These are phyloP conservation scores for Pseudocercospora cruenta DNA, from an alignment of 2,329 filamentous ascomycete species.

Conservation along the genomic window DNA sequence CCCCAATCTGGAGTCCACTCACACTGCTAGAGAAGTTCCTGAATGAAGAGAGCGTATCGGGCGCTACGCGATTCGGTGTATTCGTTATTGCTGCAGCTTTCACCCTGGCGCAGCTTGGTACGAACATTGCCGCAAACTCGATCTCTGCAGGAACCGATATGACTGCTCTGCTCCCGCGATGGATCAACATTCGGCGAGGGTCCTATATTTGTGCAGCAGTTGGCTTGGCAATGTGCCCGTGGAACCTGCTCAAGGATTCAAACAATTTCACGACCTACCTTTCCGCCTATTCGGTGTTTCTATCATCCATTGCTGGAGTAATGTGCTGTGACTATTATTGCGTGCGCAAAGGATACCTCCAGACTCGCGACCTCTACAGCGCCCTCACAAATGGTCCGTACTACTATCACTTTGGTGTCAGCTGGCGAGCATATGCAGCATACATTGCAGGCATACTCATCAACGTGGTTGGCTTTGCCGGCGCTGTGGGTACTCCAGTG, in stretches of 20 bases:
- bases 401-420: conserved; percentile 72
- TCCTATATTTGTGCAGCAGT: conserved; percentile 81
- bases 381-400: conserved; percentile 70
- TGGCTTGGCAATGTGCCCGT: conserved; percentile 84
- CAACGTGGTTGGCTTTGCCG: conserved; percentile 90
- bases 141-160: conserved; percentile 60
- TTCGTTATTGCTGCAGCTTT: conserved; percentile 53
- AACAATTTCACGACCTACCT: conserved; percentile 92
- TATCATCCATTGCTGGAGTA: conserved; percentile 92
- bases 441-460: conserved; percentile 83
- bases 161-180: conserved; percentile 56
- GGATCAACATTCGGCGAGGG: conserved; percentile 74
- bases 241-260: conserved; percentile 71
- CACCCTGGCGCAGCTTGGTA: conserved; percentile 59
- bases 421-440: conserved; percentile 82
- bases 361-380: conserved; percentile 78
- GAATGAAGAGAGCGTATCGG: not conserved
- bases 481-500: conserved; percentile 71
- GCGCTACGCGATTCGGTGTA: conserved; percentile 50
- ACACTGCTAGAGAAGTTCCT: conserved; percentile 7
- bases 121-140: conserved; percentile 59
- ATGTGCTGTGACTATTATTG: conserved; percentile 83
- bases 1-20: conserved; percentile 1
- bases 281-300: conserved; percentile 88
- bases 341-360: conserved; percentile 79